phyloP scores from a whole-genome alignment of 805 yeast genomes.

The Dipodascus albidus region DNA sequence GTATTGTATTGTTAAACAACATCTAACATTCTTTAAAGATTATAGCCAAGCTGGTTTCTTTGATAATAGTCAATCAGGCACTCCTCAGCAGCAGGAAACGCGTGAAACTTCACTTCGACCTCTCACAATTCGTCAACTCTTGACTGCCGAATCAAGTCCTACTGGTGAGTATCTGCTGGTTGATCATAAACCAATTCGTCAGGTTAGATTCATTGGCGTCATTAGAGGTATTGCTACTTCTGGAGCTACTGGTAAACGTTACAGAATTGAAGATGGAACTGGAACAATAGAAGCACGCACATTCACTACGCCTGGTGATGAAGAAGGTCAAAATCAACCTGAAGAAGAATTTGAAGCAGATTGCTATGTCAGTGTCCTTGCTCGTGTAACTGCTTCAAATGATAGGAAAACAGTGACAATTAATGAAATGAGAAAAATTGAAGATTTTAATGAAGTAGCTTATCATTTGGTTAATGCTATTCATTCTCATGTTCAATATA shows the following conservation, averaged over 20 bases:
- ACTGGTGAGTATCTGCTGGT: conserved; percentile 1
- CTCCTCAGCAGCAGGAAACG: conserved; percentile 1
- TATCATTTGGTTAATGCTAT: background rate
- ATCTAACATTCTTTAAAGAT: background rate
- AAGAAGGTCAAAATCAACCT: background rate
- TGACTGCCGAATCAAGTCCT: background rate
- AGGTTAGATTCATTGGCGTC: conserved; percentile 2
- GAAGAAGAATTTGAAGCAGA: background rate
- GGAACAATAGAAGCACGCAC: conserved; percentile 2
- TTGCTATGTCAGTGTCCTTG: background rate
- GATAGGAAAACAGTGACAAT: background rate
- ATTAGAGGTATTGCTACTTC: background rate
- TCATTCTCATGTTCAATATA: background rate
- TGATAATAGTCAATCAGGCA: background rate
- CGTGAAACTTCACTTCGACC: background rate
- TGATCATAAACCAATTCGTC: conserved; percentile 2
- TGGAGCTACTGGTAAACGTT: background rate
- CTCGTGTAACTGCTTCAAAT: background rate
- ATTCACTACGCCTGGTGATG: background rate
- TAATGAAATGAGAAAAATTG: background rate
- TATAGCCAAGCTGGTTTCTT: background rate
- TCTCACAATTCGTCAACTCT: background rate
- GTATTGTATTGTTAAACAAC: background rate
- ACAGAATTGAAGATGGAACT: conserved; percentile 2
- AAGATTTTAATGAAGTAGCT: conserved; percentile 1